These are phyloP conservation scores for Backusella liffmaniae DNA, from an alignment of 192 early-diverging fungal species.

Conservation along the genomic window DNA sequence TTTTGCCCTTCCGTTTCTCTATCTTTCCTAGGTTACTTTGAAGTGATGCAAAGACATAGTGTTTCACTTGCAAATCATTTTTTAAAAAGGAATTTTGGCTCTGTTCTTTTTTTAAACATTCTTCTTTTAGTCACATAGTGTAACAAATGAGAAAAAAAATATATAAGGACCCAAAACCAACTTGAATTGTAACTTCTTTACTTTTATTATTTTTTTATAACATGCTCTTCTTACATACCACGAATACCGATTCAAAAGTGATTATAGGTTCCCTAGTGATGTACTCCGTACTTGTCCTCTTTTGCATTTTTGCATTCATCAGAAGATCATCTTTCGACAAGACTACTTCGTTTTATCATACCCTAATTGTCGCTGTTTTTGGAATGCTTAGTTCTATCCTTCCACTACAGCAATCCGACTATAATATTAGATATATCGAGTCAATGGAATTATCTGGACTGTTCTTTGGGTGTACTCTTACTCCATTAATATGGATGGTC, in stretches of 20 bases:
- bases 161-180: too few species aligned
- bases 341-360: background rate
- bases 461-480: background rate
- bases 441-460: background rate
- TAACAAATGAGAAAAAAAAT: too few species aligned
- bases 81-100: too few species aligned
- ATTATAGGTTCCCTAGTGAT: background rate
- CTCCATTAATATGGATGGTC: background rate
- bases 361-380: background rate
- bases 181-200: background rate
- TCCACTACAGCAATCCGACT: background rate
- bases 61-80: too few species aligned
- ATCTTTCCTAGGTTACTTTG: too few species aligned
- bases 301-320: background rate
- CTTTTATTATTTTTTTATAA: background rate
- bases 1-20: too few species aligned
- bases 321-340: background rate
- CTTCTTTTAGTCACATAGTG: too few species aligned
- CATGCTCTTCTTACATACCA: background rate
- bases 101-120: too few species aligned
- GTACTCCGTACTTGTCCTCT: background rate
- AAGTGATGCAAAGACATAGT: too few species aligned
- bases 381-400: background rate
- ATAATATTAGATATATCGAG: too few species aligned
- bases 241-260: background rate